Base-by-base conservation (phyloP, 257 asterid species). In the Paraleonurus japonicus region DNA sequence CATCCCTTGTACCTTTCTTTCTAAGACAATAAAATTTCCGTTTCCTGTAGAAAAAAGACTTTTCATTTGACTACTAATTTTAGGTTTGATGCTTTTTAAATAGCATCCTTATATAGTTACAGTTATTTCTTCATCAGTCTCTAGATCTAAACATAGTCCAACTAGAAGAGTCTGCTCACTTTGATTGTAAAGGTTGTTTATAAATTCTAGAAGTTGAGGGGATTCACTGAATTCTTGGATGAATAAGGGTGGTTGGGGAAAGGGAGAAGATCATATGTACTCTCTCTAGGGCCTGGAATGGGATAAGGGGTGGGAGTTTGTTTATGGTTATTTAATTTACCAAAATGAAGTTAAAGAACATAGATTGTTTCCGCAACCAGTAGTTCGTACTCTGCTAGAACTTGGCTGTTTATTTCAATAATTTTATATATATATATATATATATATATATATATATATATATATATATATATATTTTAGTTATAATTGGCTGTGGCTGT, bases 111-210 rank as follows among this genome's bases (percentile, higher is more conserved):
- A 33, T 54, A 65, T 37, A 27, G 23, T 69, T 65, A 26, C 23
- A 67, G 48, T 24, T 23, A 45, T 28, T 60, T 53, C 32, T 77
- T 72, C 61, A 53, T 35, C 10, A n/a, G 60, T 20, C 28, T 77
- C 71, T 67, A 9, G 72, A 37, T 80, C 75, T 48, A 47, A 61
- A 55, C 17, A 12, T 45, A 43, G 67, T 54, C 39, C 26, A 67
- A 60, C 37, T 13, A 22, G 51, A 22, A 37, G 19, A 20, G 19
- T 30, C 45, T 13, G 27, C 5, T 13, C 8, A 69, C 64, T 26
- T 22, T 59, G 57, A 43, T 70, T 27, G 43, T 61, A 58, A 65
- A 65, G 37, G 70, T 48, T 17, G 67, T 55, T 33, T 28, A 5
- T 63, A 24, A 51, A 11, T 67, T 60, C 35, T 65, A 17, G 63